phyloP scores from a whole-genome alignment of 192 early-diverging fungal genomes.

The Coemansia pectinata region DNA sequence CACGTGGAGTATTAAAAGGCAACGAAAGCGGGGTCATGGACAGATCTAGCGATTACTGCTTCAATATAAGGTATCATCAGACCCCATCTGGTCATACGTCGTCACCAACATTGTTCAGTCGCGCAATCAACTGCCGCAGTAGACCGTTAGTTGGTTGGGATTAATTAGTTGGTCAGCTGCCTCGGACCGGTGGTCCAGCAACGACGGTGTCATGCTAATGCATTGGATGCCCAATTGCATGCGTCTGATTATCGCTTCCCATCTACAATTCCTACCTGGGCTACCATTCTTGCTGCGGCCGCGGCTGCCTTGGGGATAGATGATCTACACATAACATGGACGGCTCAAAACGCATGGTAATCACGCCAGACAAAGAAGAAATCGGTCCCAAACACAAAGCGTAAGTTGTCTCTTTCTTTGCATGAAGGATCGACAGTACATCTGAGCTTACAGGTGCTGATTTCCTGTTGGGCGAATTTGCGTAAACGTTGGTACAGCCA shows the following conservation, averaged over 20 bases:
- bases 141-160: neutral
- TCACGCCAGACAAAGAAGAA: neutral
- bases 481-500: neutral
- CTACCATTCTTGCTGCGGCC: neutral
- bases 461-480: neutral
- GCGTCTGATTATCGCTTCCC: neutral
- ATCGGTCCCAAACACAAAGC: neutral
- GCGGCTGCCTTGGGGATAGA: neutral
- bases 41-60: neutral
- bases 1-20: neutral
- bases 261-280: neutral
- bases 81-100: neutral
- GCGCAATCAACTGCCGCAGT: conserved; percentile 2
- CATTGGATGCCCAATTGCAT: neutral
- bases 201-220: neutral
- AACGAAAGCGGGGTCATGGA: neutral
- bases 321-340: neutral
- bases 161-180: conserved; percentile 6
- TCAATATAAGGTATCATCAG: neutral
- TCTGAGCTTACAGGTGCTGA: neutral
- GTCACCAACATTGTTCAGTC: neutral
- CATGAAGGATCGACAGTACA: neutral
- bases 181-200: neutral
- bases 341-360: neutral
- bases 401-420: neutral